A percentile compares a stretch with the other conserved stretches of the same genome.
These are phyloP conservation scores for Vigna hirtella DNA, from an alignment of 306 rosid species.

Conservation along the genomic window DNA sequence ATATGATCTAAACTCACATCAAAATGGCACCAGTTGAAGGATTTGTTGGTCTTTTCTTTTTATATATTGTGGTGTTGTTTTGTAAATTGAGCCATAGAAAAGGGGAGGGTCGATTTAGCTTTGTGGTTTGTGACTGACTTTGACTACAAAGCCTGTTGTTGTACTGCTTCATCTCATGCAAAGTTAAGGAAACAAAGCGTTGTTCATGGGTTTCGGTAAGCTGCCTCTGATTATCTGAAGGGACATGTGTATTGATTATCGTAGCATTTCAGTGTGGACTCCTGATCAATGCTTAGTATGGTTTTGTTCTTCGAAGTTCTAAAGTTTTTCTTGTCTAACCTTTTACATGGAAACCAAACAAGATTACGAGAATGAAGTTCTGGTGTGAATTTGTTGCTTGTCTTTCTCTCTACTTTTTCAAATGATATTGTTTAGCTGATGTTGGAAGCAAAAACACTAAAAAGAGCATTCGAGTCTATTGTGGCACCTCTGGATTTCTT, in stretches of 20 bases:
- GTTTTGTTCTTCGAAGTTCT: neutral
- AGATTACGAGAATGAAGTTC: neutral
- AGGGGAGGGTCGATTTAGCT: neutral
- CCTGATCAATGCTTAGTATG: neutral
- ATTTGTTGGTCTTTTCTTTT: neutral
- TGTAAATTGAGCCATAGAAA: neutral
- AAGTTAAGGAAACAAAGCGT: constrained; percentile 27
- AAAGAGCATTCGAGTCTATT: neutral
- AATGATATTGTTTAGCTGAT: neutral
- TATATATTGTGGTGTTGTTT: neutral
- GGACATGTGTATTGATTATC: constrained; percentile 19
- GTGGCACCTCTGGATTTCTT: neutral
- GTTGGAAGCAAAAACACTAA: neutral
- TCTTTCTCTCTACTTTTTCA: neutral
- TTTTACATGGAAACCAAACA: neutral
- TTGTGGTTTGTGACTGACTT: constrained; percentile 20
- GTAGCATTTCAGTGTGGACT: neutral
- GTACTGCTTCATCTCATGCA: constrained; percentile 1
- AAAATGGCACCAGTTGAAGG: neutral
- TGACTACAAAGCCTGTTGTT: neutral
- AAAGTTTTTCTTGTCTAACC: neutral
- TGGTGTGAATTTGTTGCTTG: constrained; percentile 4
- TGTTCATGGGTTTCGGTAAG: neutral
- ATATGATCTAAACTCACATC: neutral
- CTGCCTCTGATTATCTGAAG: neutral